These are phyloP conservation scores for Cordyceps sp. DNA, from an alignment of 2,329 filamentous ascomycete species.

Conservation along the genomic window DNA sequence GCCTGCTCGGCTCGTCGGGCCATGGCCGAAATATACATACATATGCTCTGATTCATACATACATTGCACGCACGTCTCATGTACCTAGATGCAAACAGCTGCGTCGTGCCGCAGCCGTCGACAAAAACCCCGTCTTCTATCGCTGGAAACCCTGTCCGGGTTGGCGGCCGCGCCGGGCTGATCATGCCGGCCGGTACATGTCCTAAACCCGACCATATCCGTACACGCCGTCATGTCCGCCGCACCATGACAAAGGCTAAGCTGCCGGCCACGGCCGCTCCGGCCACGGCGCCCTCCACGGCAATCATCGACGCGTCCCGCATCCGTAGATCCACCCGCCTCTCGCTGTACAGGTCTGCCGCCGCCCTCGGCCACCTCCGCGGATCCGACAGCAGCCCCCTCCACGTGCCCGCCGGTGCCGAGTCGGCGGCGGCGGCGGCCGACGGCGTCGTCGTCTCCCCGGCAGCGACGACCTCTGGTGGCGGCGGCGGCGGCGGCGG, in stretches of 20 bases:
- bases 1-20: too few relatives aligned
- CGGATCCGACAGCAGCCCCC: constrained; percentile 23
- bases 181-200: too few relatives aligned
- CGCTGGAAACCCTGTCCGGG: too few relatives aligned
- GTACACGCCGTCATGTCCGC: constrained; percentile 6
- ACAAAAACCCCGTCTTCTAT: too few relatives aligned
- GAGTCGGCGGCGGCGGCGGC: neutral
- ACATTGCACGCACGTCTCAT: too few relatives aligned
- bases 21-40: too few relatives aligned
- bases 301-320: constrained; percentile 54
- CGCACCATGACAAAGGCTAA: constrained; percentile 31
- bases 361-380: constrained; percentile 29
- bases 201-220: too few relatives aligned
- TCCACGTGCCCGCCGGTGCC: constrained; percentile 18
- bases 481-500: too few relatives aligned
- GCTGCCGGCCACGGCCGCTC: constrained; percentile 42
- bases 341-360: constrained; percentile 48
- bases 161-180: too few relatives aligned
- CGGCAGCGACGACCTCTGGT: neutral
- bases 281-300: constrained; percentile 48
- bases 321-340: constrained; percentile 45
- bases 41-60: too few relatives aligned
- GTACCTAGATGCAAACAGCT: too few relatives aligned
- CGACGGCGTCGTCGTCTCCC: neutral
- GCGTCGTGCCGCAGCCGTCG: too few relatives aligned